Evolutionary conservation across 139 green algal genomes (phyloP).

Genomic region (Asterochloris erici): DNA sequence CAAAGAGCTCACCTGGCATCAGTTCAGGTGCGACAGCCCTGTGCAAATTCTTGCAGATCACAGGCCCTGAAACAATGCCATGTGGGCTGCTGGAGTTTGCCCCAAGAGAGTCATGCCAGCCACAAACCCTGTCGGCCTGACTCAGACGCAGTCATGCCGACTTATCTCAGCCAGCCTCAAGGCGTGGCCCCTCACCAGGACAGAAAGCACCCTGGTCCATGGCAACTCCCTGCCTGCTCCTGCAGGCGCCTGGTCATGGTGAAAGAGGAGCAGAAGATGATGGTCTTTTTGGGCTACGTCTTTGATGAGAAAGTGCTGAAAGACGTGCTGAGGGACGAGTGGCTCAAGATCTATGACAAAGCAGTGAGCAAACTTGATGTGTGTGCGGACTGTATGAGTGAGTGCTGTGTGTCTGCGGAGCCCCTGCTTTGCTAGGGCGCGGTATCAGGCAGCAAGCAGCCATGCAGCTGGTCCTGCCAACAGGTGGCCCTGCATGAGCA

Average conservation of each 20-base stretch:
- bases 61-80: not conserved
- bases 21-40: conserved; percentile 21
- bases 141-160: too few species aligned
- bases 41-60: not conserved
- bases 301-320: conserved; percentile 53
- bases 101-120: too few species aligned
- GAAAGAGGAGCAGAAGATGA: conserved; percentile 69
- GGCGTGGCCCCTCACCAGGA: not conserved
- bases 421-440: too few species aligned
- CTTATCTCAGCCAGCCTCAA: too few species aligned
- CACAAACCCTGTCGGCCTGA: too few species aligned
- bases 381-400: not conserved
- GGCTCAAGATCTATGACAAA: conserved; percentile 81
- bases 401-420: too few species aligned
- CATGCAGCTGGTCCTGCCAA: too few species aligned
- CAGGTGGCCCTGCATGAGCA: too few species aligned
- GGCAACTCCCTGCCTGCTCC: not conserved
- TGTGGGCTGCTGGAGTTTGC: too few species aligned
- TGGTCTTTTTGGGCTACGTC: conserved; percentile 63
- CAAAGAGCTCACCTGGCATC: conserved; percentile 28
- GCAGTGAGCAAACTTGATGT: conserved; percentile 29
- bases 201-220: not conserved
- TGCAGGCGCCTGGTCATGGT: conserved; percentile 56
- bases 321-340: conserved; percentile 55
- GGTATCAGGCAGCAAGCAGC: too few species aligned